Percentiles rank a stretch among this genome's conserved stretches.
phyloP scores from a whole-genome alignment of 352 stramenopile genomes.

The Globisporangium abappressorium region DNA sequence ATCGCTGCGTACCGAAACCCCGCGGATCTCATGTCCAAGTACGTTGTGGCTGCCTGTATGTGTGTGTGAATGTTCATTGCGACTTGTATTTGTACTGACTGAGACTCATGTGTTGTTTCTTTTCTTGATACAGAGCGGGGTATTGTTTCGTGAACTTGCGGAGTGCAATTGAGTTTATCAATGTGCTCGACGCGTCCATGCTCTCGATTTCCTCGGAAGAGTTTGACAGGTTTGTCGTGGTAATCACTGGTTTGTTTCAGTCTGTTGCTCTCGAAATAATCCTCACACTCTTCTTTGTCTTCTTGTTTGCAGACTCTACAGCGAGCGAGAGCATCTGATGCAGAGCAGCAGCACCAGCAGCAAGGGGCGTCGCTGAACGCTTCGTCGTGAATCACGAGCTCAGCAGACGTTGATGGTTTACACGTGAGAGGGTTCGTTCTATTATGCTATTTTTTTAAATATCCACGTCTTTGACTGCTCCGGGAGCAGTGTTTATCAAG shows the following conservation, averaged over 20 bases:
- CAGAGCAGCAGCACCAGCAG: slow-evolving; percentile 11
- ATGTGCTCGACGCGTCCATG: slow-evolving; percentile 80
- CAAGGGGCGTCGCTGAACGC: background rate
- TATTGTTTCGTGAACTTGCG: slow-evolving; percentile 93
- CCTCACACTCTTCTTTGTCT: background rate
- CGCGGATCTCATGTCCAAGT: slow-evolving; percentile 90
- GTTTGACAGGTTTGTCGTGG: slow-evolving; percentile 57
- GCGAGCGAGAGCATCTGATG: slow-evolving; percentile 33
- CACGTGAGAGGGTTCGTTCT: background rate
- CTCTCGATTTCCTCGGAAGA: slow-evolving; percentile 76
- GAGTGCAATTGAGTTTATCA: slow-evolving; percentile 89
- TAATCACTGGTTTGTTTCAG: background rate
- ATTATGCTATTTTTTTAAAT: background rate
- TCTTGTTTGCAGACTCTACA: slow-evolving; percentile 26
- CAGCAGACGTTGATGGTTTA: background rate
- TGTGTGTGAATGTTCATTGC: background rate
- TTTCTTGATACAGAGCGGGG: slow-evolving; percentile 46
- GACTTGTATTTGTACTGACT: background rate
- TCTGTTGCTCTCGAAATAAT: background rate
- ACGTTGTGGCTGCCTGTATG: slow-evolving; percentile 6
- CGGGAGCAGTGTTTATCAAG: background rate
- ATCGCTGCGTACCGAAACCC: slow-evolving; percentile 88
- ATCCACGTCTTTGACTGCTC: background rate
- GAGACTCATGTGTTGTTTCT: background rate
- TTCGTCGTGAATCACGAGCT: background rate